Base-by-base conservation (phyloP, 2,329 filamentous ascomycete species). In the Madurella fahalii region DNA sequence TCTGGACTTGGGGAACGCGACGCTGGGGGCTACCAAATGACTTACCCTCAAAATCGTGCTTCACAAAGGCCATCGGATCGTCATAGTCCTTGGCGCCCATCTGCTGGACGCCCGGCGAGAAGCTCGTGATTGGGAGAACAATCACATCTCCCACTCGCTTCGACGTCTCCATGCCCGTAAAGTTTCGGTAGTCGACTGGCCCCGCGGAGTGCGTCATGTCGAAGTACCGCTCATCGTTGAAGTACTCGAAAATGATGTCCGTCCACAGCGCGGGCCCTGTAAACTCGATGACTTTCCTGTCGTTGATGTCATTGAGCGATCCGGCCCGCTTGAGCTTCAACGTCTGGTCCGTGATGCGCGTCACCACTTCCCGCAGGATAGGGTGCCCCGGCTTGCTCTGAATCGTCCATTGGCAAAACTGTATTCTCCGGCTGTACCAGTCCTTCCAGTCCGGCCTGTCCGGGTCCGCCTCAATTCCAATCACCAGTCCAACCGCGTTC, bases 391-490 rank as follows among this genome's bases (percentile, higher is more conserved):
- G 88, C 72, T 99, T 99, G 54, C 89, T 78, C 72, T 97, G 93
- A 59, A 99, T 96, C 1, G 94, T 99, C 94, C 94, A 99, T 71
- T 99, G 94, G 74, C 94, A 99, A 72, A 99, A 97, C 69, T 97
- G 94, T 58, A 99, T 92, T 60, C 93, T 84, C 56, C 94, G 87
- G 60, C 90, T 94, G 76, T 97, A 99, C 94, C 93, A 97, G 1
- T 96, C 78, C 37, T 84, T 81, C 94, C 94, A 99, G 70, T 99
- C 94, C 3, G 83, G 82, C 46, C 94, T 84, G 71, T 97, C 91
- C 0, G 94, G 91, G 68, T 99, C 94, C 4, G 94, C 94, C 75
- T 99, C 94, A 61, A 99, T 96, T 56, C 94, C 94, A 65, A 97
- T 80, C 40, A 99, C 86, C 59, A 99, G 78, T 9, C 94, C 94